A percentile compares a stretch with the other conserved stretches of the same genome.
These are phyloP conservation scores for Globisporangium solare DNA, from an alignment of 352 stramenopile genomes.

Conservation along the genomic window DNA sequence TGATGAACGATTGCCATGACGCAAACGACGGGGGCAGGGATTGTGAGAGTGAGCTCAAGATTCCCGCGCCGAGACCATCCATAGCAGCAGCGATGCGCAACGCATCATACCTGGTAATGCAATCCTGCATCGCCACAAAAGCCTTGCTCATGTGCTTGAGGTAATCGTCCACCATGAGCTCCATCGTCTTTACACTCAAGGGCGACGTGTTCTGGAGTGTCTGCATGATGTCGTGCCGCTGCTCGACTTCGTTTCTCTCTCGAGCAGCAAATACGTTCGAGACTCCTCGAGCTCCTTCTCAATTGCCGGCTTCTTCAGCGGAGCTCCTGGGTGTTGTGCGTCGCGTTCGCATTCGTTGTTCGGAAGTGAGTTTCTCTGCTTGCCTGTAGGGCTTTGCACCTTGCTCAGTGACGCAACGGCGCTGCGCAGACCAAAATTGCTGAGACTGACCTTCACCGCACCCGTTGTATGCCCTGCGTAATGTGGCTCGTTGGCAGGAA, in stretches of 20 bases:
- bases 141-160: constrained; percentile 33
- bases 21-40: not conserved
- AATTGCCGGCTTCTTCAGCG: not conserved
- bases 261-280: constrained; percentile 17
- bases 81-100: not conserved
- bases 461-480: constrained; percentile 2
- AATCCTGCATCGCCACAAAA: constrained; percentile 13
- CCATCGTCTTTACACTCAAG: constrained; percentile 49
- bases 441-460: constrained; percentile 14
- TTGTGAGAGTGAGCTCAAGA: not conserved
- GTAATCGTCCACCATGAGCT: constrained; percentile 50
- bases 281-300: constrained; percentile 23
- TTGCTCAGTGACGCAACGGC: constrained; percentile 17
- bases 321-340: not conserved
- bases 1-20: not conserved
- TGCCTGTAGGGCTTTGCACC: not conserved
- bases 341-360: not conserved
- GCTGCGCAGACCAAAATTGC: constrained; percentile 22
- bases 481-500: not conserved
- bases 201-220: constrained; percentile 34
- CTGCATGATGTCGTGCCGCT: constrained; percentile 27
- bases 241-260: constrained; percentile 23
- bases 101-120: constrained; percentile 4
- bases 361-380: constrained; percentile 7
- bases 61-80: not conserved